Base-by-base conservation (phyloP, 2,329 filamentous ascomycete species). In the Sordariomycetes sp. region DNA sequence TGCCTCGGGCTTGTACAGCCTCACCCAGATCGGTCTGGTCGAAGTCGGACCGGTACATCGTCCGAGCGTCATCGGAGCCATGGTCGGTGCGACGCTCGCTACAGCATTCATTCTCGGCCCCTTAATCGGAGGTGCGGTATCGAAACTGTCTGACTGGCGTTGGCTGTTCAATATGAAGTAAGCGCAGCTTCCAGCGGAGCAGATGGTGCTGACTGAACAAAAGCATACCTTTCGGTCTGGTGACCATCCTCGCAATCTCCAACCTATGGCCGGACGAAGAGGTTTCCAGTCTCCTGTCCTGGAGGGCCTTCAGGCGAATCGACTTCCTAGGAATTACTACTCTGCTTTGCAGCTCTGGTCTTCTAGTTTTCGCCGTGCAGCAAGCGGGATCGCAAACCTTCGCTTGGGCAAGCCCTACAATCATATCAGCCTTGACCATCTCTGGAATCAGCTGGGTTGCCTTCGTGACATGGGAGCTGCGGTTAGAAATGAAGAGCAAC, bases 111-210 rank as follows among this genome's bases (percentile, higher is more conserved):
- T 79, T 4, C 56, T 79, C 1, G 75, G 75, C 0, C 72, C 75
- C 2, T 50, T 79, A 3, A 51, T 79, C 4, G 75, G 74, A 5
- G 75, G 74, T 3, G 55, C 64, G 4, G 68, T 79, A 16, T 66
- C 70, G 1, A 59, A 68, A n/a, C 53, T 61, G 3, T 62, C 64
- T 14, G 62, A 59, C 28, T 79, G 75, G 75, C 60, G 68, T 33
- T 75, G 72, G 59, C 61, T 79, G 25, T 79, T 79, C 49, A 70
- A 71, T 49, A 68, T 78, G 49, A 79, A 79, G 72, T 76, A 53
- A 30, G 64, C 11, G 16, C 6, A 14, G 3, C 19, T 19, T 11
- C 18, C 9, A 15, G 8, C 39, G n/a, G 23, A 9, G 27, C 11
- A 15, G 6, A 18, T 20, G 28, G 14, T 32, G 16, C 37, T 50